Conservation (phyloP, 2,329 filamentous ascomycete species). For the Aspergillus sp. region DNA sequence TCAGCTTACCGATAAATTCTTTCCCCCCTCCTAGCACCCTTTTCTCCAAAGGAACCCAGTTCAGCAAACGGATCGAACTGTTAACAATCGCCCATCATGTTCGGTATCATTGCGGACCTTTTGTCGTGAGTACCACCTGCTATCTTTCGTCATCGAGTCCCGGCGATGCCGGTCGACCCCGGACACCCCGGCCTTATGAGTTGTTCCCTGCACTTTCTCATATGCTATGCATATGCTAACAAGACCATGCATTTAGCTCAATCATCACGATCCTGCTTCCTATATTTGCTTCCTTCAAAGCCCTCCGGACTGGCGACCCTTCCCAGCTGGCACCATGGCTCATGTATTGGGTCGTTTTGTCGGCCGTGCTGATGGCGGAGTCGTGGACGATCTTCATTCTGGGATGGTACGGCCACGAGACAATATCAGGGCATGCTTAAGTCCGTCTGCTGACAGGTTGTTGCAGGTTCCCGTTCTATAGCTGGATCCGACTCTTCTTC, state of each 20-base stretch:
- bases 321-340: slow-evolving; percentile 93
- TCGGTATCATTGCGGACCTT: slow-evolving; percentile 74
- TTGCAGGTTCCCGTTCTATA: slow-evolving; percentile 85
- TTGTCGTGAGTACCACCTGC: slow-evolving; percentile 64
- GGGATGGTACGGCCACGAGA: slow-evolving; percentile 60
- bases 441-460: neutral
- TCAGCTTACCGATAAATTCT: slow-evolving; percentile 9
- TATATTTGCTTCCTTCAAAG: slow-evolving; percentile 96
- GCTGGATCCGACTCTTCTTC: slow-evolving; percentile 82
- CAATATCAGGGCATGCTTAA: neutral
- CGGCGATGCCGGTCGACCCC: slow-evolving; percentile 1
- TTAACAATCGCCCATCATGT: slow-evolving; percentile 56
- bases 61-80: neutral
- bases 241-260: slow-evolving; percentile 59
- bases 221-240: slow-evolving; percentile 12
- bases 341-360: slow-evolving; percentile 97
- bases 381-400: slow-evolving; percentile 87
- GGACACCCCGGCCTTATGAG: neutral
- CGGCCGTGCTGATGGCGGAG: slow-evolving; percentile 77
- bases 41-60: neutral
- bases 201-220: neutral
- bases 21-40: neutral
- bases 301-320: slow-evolving; percentile 87
- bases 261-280: slow-evolving; percentile 89
- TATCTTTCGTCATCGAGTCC: neutral